Percentiles rank a stretch among this genome's conserved stretches.
Evolutionary conservation across 1,284 basidiomycete genomes (phyloP).

Genomic region (Fomitiporia mediterranea): DNA sequence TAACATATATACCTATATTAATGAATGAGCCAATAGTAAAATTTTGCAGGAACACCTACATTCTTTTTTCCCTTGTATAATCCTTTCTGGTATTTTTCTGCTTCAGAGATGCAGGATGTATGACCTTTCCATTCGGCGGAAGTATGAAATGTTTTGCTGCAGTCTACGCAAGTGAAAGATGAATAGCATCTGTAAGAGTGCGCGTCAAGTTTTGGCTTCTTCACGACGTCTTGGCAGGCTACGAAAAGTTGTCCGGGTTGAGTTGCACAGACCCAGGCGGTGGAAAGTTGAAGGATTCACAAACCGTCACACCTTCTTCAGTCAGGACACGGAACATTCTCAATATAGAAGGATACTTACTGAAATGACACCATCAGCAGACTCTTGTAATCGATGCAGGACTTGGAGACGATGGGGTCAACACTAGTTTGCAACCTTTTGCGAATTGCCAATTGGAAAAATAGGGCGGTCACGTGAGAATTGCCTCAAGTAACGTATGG

Average conservation of each 20-base stretch:
- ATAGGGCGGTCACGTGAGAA: no score
- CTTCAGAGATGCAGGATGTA: constrained; percentile 83
- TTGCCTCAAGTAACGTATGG: no score
- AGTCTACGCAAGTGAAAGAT: constrained; percentile 86
- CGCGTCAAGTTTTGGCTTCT: constrained; percentile 85
- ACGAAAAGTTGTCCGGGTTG: not conserved
- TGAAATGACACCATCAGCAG: constrained; percentile 62
- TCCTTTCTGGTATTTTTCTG: constrained; percentile 86
- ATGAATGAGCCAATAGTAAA: no score
- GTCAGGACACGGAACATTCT: no score
- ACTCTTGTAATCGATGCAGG: constrained; percentile 1
- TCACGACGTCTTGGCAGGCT: constrained; percentile 82
- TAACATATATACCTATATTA: no score
- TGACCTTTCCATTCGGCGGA: constrained; percentile 78
- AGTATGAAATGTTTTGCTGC: constrained; percentile 72
- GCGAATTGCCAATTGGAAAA: no score
- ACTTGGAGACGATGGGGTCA: no score
- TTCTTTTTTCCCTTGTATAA: constrained; percentile 77
- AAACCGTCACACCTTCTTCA: constrained; percentile 44
- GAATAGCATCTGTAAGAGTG: constrained; percentile 57
- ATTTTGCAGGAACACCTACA: constrained; percentile 27
- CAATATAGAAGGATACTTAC: constrained; percentile 35
- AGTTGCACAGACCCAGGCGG: not conserved
- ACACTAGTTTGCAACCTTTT: no score
- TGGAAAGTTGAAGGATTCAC: constrained; percentile 13